Percentiles rank a stretch among this genome's conserved stretches.
Evolutionary conservation across 1,284 basidiomycete species (phyloP).

Genomic region (Rhodofomes roseus): DNA sequence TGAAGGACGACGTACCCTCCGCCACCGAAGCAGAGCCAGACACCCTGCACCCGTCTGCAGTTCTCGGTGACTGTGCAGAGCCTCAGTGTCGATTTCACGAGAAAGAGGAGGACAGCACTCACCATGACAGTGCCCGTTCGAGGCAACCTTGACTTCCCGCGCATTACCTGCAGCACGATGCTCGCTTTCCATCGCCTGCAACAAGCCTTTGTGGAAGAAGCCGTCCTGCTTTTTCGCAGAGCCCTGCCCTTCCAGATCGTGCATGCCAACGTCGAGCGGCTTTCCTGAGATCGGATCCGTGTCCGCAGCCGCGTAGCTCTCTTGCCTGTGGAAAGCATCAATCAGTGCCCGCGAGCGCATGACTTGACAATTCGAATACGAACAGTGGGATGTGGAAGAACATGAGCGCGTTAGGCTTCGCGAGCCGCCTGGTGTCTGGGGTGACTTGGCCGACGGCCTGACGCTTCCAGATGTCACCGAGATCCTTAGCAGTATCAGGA

Average conservation of each 20-base stretch:
- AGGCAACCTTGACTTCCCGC: slow-evolving; percentile 77
- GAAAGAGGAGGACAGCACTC: slow-evolving; percentile 21
- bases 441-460: slow-evolving; percentile 49
- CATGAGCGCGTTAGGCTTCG: slow-evolving; percentile 90
- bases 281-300: slow-evolving; percentile 50
- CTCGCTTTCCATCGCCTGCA: slow-evolving; percentile 64
- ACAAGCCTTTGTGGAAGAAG: slow-evolving; percentile 78
- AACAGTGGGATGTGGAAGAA: slow-evolving; percentile 94
- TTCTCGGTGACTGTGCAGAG: slow-evolving; percentile 73
- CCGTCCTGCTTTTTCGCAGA: slow-evolving; percentile 70
- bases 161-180: slow-evolving; percentile 46
- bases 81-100: not conserved
- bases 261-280: slow-evolving; percentile 63
- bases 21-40: slow-evolving; percentile 96
- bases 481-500: slow-evolving; percentile 69
- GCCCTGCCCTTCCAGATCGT: slow-evolving; percentile 57
- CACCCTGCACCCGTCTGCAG: slow-evolving; percentile 76
- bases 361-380: not conserved
- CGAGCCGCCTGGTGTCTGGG: slow-evolving; percentile 53
- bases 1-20: slow-evolving; percentile 57
- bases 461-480: slow-evolving; percentile 60
- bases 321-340: slow-evolving; percentile 33
- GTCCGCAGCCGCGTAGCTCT: slow-evolving; percentile 60
- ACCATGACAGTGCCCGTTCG: slow-evolving; percentile 88
- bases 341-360: slow-evolving; percentile 9